Base-by-base conservation (phyloP, 2,329 filamentous ascomycete genomes). In the Aspergillus terreus region DNA sequence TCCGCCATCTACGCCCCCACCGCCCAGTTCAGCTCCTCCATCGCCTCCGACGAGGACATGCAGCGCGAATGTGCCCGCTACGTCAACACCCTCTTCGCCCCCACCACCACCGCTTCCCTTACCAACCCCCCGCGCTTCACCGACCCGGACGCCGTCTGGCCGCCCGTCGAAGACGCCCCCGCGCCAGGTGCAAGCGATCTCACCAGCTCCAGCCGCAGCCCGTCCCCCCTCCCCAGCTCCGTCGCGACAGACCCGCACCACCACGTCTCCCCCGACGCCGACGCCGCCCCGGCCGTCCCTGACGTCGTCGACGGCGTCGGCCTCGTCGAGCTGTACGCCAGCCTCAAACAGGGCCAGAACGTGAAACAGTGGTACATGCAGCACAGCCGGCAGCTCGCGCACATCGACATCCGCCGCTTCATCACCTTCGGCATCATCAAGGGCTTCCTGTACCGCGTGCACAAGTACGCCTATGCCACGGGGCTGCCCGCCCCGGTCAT, bases 381-480 rank as follows among this genome's bases (percentile, higher is more conserved):
- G 30, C 88, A 95, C 69, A 81, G 84, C 58, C 82, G 86, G 38
- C 75, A 88, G 36, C 78, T 96, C 7, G 77, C 81, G 11, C 86
- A 86, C 63, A 84, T 99, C 51, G 94, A 99, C 68, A 84, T 96
- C 50, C 84, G 94, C 11, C 86, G 94, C 25, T 86, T 99, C 57
- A 90, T 97, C 57, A 95, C 95, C 53, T 99, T 97, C 64, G 94
- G 92, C 51, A 82, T 96, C 53, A 95, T 97, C 69, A 97, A 97
- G 73, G 92, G 92, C 14, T 88, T 95, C 60, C 74, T 99, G 21
- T 96, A 96, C 71, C 84, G 94, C 32, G 86, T 96, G 38, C 90
- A 97, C 74, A 95, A 94, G 69, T 95, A 95, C 67, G 88, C 90
- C 25, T 82, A 95, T 58, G 66, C 72, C 42, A 70, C 73, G 5